Conservation (phyloP, 345 rosid genomes). For the Fremontodendron californicum region DNA sequence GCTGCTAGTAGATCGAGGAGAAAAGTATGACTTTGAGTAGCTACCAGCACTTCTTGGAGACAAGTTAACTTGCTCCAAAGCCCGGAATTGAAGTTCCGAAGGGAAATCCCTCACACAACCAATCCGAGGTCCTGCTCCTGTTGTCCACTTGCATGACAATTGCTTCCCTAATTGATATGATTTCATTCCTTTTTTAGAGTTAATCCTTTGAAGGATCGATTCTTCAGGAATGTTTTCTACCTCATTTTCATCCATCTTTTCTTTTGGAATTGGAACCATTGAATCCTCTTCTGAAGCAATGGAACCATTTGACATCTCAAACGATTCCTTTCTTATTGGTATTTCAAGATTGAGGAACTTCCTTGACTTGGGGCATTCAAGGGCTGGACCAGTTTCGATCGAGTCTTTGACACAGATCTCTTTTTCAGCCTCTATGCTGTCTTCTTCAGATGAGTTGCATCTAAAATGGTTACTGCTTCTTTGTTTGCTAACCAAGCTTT, state of each 20-base stretch:
- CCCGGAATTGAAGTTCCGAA: slow-evolving; percentile 70
- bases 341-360: slow-evolving; percentile 30
- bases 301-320: slow-evolving; percentile 11
- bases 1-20: slow-evolving; percentile 20
- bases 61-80: slow-evolving; percentile 75
- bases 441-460: neutral
- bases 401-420: neutral
- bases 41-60: slow-evolving; percentile 62
- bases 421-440: neutral
- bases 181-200: neutral
- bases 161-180: slow-evolving; percentile 84
- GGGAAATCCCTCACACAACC: slow-evolving; percentile 91
- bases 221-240: slow-evolving; percentile 41
- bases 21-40: slow-evolving; percentile 19
- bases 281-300: slow-evolving; percentile 23
- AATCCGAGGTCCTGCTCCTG: slow-evolving; percentile 96
- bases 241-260: slow-evolving; percentile 24
- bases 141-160: slow-evolving; percentile 82
- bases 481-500: neutral
- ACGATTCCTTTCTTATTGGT: slow-evolving; percentile 33
- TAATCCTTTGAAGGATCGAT: slow-evolving; percentile 34
- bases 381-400: slow-evolving; percentile 14
- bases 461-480: neutral
- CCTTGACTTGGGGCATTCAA: slow-evolving; percentile 9
- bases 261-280: slow-evolving; percentile 15